These are phyloP conservation scores for Podila verticillata DNA, from an alignment of 192 early-diverging fungal genomes.

Conservation along the genomic window DNA sequence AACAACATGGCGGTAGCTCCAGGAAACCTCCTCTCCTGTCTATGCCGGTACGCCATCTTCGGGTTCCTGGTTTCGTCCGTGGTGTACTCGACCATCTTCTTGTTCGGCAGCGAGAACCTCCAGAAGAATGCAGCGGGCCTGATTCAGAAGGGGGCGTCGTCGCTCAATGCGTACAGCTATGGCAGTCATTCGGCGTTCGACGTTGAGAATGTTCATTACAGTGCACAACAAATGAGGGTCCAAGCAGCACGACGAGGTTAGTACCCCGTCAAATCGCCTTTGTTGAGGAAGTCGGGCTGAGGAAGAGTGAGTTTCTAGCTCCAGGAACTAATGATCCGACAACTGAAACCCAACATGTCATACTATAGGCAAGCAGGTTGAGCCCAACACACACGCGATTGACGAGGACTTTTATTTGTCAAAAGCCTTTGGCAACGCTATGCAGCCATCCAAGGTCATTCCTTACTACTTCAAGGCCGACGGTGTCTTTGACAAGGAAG, in stretches of 20 bases:
- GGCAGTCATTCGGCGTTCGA: not conserved
- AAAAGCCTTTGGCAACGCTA: constrained; percentile 63
- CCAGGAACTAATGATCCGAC: too few relatives aligned
- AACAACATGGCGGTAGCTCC: not conserved
- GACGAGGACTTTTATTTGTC: constrained; percentile 64
- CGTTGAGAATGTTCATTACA: not conserved
- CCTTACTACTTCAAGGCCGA: constrained; percentile 67
- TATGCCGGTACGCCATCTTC: not conserved
- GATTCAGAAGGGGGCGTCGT: not conserved
- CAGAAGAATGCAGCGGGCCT: constrained; percentile 3
- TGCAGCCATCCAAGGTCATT: constrained; percentile 67
- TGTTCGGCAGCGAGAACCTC: constrained; percentile 1
- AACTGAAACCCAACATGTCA: too few relatives aligned
- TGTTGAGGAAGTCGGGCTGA: too few relatives aligned
- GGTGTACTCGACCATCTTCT: not conserved
- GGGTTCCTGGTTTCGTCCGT: not conserved
- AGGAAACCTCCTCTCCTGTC: not conserved
- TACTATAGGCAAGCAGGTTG: constrained; percentile 14
- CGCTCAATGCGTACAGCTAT: not conserved
- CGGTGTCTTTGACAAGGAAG: constrained; percentile 56
- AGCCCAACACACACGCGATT: constrained; percentile 13
- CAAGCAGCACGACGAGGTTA: not conserved
- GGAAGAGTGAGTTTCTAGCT: too few relatives aligned
- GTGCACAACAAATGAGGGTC: not conserved
- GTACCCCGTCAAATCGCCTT: not conserved